Conservation (phyloP, 1,139 yeast species). For the Nakaseomyces uthaithaninus region DNA sequence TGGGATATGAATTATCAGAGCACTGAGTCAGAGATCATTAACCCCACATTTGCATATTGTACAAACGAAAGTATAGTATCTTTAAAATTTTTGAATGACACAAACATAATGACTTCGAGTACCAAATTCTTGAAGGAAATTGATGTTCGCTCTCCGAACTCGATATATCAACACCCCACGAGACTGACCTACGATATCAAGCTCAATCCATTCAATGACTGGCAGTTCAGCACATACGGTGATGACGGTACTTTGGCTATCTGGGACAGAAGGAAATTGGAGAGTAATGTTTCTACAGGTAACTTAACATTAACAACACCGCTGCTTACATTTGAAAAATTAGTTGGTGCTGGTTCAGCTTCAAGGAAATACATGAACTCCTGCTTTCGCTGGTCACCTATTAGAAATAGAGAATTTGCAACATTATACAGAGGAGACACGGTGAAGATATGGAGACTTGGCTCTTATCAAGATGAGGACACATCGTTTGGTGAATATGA, state of each 20-base stretch:
- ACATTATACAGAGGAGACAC: constrained; percentile 72
- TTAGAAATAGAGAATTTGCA: constrained; percentile 65
- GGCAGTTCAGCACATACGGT: constrained; percentile 63
- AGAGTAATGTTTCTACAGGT: constrained; percentile 22
- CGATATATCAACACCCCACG: constrained; percentile 68
- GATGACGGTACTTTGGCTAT: constrained; percentile 81
- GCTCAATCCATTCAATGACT: constrained; percentile 57
- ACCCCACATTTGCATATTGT: constrained; percentile 54
- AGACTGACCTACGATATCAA: constrained; percentile 62
- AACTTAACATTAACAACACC: constrained; percentile 40
- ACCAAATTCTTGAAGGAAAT: constrained; percentile 71
- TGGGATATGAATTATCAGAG: constrained; percentile 68
- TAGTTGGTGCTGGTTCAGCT: constrained; percentile 49
- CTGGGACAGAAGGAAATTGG: constrained; percentile 75
- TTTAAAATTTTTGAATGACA: constrained; percentile 56
- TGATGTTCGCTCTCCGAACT: constrained; percentile 63
- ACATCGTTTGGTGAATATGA: constrained; percentile 32
- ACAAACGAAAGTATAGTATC: constrained; percentile 72
- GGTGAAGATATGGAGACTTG: constrained; percentile 76
- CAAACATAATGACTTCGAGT: constrained; percentile 62
- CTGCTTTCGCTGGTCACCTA: constrained; percentile 64
- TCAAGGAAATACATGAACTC: constrained; percentile 53
- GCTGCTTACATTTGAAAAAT: constrained; percentile 54
- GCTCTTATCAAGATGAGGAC: constrained; percentile 31
- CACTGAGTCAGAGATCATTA: constrained; percentile 35